Base-by-base conservation (phyloP, 148 eudicot genomes). In the Pouteria glomerata region DNA sequence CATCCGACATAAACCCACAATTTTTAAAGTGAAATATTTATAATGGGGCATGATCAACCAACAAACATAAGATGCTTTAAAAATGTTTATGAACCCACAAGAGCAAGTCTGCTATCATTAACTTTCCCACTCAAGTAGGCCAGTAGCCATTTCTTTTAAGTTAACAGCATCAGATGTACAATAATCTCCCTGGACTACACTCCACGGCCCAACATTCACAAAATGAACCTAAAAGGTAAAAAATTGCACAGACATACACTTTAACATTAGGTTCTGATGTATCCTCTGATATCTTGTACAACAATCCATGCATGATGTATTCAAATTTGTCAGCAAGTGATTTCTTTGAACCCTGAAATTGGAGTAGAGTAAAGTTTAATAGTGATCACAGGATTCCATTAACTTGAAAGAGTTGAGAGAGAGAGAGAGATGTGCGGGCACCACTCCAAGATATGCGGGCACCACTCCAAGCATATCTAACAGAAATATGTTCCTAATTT, bases 311-410 rank as follows among this genome's bases (percentile, higher is more conserved):
- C 97, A 89, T 86, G 35, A 93, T 88, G 74, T 90, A 93, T 65
- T 93, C 97, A 60, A 89, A 93, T 73, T 82, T 89, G 92, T 93
- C 98, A 15, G 97, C 97, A 58, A 93, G 89, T 26, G 90, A 88
- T 74, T 75, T 86, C 50, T 82, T 78, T 21, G 76, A 69, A 8
- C 85, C 95, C 98, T 93, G 89, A 78, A 83, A 83, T 72, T 56
- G 47, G 47, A 68, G 31, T 62, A 57, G 26, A 66, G 45, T 14
- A 35, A 8, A 19, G 44, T 14, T 21, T 51, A 53, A 16, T 19
- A 60, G 47, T 23, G 11, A 47, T n/a, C 24, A 3, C 29, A 30
- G 55, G 24, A 21, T 51, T 51, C 1, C 21, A 51, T 2, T 51
- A n/a, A 21, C 0, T 30, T 33, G n/a, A 33, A 50, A 24, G 6